Conservation (phyloP, 768 basidiomycete genomes). For the Lentinus brumalis region DNA sequence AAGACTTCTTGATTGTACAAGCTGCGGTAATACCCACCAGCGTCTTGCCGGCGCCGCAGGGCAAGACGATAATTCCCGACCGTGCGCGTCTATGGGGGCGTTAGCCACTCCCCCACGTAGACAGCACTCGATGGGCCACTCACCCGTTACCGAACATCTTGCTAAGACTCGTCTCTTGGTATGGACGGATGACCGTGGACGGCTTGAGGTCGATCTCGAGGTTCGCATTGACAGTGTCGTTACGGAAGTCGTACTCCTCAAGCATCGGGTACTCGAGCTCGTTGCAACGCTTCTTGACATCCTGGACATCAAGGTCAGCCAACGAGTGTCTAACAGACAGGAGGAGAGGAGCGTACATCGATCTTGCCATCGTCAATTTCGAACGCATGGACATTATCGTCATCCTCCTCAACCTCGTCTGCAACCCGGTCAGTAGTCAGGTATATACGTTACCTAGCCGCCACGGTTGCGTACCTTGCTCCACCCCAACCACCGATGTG, state of each 20-base stretch:
- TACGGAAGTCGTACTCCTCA: slow-evolving; percentile 98
- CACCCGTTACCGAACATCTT: slow-evolving; percentile 99
- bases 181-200: slow-evolving; percentile 94
- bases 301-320: slow-evolving; percentile 45
- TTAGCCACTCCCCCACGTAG: slow-evolving; percentile 11
- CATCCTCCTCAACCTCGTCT: slow-evolving; percentile 98
- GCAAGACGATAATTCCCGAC: slow-evolving; percentile 96
- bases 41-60: slow-evolving; percentile 98
- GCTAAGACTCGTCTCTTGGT: slow-evolving; percentile 96
- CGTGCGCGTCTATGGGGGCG: slow-evolving; percentile 77
- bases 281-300: slow-evolving; percentile 95
- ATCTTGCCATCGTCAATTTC: slow-evolving; percentile 94
- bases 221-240: slow-evolving; percentile 94
- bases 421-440: slow-evolving; percentile 8
- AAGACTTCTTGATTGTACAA: slow-evolving; percentile 99
- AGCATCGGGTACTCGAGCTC: slow-evolving; percentile 98
- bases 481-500: slow-evolving; percentile 95
- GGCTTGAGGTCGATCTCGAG: slow-evolving; percentile 99
- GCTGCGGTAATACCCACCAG: slow-evolving; percentile 99
- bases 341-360: slow-evolving; percentile 56
- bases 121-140: slow-evolving; percentile 21
- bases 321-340: background rate
- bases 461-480: slow-evolving; percentile 58
- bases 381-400: slow-evolving; percentile 96
- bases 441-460: background rate